These are phyloP conservation scores for Malassezia slooffiae DNA, from an alignment of 1,284 basidiomycete species.

Conservation along the genomic window DNA sequence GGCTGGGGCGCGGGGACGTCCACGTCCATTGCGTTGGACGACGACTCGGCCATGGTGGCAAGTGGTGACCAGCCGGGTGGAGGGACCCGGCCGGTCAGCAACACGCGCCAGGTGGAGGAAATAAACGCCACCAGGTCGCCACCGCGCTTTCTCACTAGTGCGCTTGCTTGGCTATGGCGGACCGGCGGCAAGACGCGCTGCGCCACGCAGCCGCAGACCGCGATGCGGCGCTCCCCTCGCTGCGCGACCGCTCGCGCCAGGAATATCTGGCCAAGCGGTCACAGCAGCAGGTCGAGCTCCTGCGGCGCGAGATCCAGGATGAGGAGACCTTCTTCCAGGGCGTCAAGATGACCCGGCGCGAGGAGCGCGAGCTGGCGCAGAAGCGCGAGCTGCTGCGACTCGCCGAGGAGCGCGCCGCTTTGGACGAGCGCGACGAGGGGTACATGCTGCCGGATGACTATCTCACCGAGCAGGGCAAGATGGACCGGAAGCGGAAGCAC, in stretches of 20 bases:
- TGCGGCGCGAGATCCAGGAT: constrained; percentile 63
- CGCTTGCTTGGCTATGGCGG: too few species aligned
- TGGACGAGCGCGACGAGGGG: constrained; percentile 59
- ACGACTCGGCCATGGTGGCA: neutral
- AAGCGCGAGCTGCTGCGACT: constrained; percentile 86
- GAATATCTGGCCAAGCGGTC: constrained; percentile 95
- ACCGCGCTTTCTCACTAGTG: neutral
- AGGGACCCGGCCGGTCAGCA: too few species aligned
- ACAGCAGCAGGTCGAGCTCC: constrained; percentile 83
- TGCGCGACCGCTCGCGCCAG: constrained; percentile 52
- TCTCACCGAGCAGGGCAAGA: constrained; percentile 94
- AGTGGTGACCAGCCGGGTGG: too few species aligned
- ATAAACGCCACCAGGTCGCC: neutral
- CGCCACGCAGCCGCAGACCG: constrained; percentile 25
- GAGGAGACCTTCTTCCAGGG: constrained; percentile 41
- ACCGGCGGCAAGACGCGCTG: constrained; percentile 42
- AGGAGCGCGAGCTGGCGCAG: constrained; percentile 67
- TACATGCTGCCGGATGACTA: constrained; percentile 57
- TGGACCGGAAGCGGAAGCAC: constrained; percentile 92
- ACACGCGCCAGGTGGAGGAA: neutral
- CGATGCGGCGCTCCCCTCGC: constrained; percentile 26
- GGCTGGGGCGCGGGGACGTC: constrained; percentile 23
- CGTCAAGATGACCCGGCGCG: constrained; percentile 61
- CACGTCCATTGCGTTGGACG: constrained; percentile 33
- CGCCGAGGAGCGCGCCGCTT: constrained; percentile 83